These are phyloP conservation scores for Trametes meyenii DNA, from an alignment of 768 basidiomycete species.

Conservation along the genomic window DNA sequence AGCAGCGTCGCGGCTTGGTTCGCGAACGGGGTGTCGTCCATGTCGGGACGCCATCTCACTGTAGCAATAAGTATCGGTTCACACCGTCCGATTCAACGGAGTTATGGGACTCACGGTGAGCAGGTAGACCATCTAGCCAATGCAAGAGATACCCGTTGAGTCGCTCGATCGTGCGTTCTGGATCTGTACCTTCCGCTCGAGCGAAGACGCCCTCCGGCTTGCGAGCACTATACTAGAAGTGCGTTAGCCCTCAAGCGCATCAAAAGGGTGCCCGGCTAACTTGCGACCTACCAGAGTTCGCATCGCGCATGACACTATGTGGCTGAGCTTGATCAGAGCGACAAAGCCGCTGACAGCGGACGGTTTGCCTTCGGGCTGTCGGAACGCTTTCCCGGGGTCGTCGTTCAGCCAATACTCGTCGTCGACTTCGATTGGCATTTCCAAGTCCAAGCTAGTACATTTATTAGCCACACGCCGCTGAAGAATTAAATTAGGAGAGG, in stretches of 20 bases:
- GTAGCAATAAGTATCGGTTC: not conserved
- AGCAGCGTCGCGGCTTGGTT: constrained; percentile 46
- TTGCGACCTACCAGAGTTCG: constrained; percentile 43
- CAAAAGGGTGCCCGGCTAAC: not conserved
- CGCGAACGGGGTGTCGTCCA: constrained; percentile 41
- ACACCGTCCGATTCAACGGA: not conserved
- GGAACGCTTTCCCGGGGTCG: constrained; percentile 42
- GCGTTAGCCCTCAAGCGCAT: not conserved
- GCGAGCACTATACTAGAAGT: constrained; percentile 64
- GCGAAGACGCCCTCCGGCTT: constrained; percentile 39
- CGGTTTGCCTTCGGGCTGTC: constrained; percentile 47
- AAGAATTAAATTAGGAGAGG: constrained; percentile 19
- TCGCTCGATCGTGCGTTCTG: constrained; percentile 41
- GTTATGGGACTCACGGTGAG: constrained; percentile 29
- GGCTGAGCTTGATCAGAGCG: constrained; percentile 46
- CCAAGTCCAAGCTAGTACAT: constrained; percentile 48
- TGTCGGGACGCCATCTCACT: constrained; percentile 48
- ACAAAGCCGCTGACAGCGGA: constrained; percentile 44
- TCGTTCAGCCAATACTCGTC: constrained; percentile 56
- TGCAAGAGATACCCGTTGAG: constrained; percentile 49
- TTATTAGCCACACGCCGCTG: constrained; percentile 16
- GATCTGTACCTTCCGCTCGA: constrained; percentile 31
- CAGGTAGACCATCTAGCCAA: constrained; percentile 34
- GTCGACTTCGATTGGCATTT: constrained; percentile 58
- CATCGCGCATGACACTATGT: constrained; percentile 46